phyloP scores from a whole-genome alignment of 2,329 filamentous ascomycete genomes.

The Talaromyces piceae region DNA sequence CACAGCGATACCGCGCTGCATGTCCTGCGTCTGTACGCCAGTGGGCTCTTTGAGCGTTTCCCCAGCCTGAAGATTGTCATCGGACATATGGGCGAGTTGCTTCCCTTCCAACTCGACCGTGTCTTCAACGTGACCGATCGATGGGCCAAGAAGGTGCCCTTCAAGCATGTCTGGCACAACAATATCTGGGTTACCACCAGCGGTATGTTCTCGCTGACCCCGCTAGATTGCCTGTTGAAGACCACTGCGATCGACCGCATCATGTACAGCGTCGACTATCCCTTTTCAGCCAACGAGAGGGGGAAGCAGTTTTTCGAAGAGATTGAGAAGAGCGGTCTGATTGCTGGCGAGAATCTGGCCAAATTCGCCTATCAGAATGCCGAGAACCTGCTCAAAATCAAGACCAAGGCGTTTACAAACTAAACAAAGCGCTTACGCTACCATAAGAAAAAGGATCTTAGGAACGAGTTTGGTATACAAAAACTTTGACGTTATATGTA shows the following conservation, averaged over 20 bases:
- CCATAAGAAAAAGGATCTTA: too few relatives aligned
- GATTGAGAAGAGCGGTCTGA: constrained; percentile 43
- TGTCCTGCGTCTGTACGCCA: constrained; percentile 40
- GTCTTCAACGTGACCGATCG: constrained; percentile 22
- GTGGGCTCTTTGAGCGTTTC: constrained; percentile 49
- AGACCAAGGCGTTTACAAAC: constrained; percentile 11
- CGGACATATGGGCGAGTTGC: constrained; percentile 46
- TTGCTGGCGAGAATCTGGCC: constrained; percentile 44
- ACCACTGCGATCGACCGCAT: constrained; percentile 39
- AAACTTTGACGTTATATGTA: not conserved
- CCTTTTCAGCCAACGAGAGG: constrained; percentile 45
- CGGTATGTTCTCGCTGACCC: constrained; percentile 45
- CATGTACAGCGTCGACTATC: constrained; percentile 53
- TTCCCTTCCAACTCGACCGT: constrained; percentile 50
- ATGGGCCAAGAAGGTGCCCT: constrained; percentile 14
- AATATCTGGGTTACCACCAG: constrained; percentile 54
- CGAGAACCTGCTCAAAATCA: constrained; percentile 37
- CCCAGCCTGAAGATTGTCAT: constrained; percentile 49
- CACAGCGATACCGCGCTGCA: constrained; percentile 30
- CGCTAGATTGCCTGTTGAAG: constrained; percentile 35
- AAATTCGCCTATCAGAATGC: constrained; percentile 46
- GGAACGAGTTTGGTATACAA: too few relatives aligned
- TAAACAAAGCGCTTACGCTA: too few relatives aligned
- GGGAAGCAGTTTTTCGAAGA: constrained; percentile 44
- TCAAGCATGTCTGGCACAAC: constrained; percentile 46